A percentile compares a stretch with the other conserved stretches of the same genome.
Evolutionary conservation across 345 rosid genomes (phyloP).

Genomic region (Citropsis articulata): DNA sequence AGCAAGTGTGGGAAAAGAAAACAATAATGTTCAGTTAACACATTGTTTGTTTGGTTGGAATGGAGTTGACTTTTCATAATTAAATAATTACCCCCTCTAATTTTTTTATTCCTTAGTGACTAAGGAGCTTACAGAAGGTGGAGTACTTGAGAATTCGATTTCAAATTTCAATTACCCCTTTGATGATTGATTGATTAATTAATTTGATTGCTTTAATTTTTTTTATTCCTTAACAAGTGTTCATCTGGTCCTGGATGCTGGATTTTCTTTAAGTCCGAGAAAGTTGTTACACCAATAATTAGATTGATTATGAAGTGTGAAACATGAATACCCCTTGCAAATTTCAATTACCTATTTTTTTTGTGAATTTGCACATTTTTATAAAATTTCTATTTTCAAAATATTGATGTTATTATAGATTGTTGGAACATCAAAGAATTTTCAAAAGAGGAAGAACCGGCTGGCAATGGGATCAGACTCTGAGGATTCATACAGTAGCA

Average conservation of each 20-base stretch:
- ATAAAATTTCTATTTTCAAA: background rate
- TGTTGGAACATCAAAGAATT: conserved; percentile 58
- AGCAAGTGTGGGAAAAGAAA: conserved; percentile 1
- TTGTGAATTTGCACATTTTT: background rate
- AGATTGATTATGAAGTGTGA: background rate
- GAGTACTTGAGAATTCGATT: background rate
- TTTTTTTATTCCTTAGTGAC: background rate
- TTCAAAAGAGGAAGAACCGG: conserved; percentile 39
- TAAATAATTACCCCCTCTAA: background rate
- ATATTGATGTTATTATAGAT: conserved; percentile 37
- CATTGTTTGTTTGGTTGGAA: conserved; percentile 1
- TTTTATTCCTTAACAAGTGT: too few relatives aligned
- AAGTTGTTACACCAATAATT: too few relatives aligned
- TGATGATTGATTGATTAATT: too few relatives aligned
- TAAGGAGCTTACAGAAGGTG: background rate
- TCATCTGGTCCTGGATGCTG: too few relatives aligned
- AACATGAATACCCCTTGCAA: background rate
- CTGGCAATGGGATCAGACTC: conserved; percentile 52
- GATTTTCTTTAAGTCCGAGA: too few relatives aligned
- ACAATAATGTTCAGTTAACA: background rate
- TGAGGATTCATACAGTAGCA: conserved; percentile 71
- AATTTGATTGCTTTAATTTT: too few relatives aligned
- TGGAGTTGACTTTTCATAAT: conserved; percentile 5
- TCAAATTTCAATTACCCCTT: too few relatives aligned
- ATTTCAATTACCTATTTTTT: background rate